Percentiles rank a stretch among this genome's conserved stretches.
Evolutionary conservation across 75 land plant genomes (phyloP).

Genomic region (Picea glauca): DNA sequence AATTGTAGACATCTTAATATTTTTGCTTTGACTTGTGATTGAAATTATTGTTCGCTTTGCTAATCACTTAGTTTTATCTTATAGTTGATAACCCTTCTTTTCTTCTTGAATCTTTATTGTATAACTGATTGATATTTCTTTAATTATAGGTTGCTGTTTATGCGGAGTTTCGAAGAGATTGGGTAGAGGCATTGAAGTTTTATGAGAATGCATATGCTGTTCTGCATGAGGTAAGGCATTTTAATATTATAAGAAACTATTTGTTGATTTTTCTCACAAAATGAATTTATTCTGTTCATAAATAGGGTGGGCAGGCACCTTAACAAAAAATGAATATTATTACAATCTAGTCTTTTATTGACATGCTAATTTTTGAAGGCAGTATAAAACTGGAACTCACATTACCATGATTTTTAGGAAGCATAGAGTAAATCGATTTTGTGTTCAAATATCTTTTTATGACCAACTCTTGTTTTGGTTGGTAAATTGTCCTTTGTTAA

Average conservation of each 20-base stretch:
- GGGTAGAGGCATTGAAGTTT: conserved; percentile 87
- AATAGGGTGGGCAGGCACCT: neutral
- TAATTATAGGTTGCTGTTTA: conserved; percentile 79
- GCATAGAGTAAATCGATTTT: neutral
- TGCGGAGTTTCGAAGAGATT: conserved; percentile 98
- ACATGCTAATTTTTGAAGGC: neutral
- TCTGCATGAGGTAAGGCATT: conserved; percentile 47
- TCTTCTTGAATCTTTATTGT: neutral
- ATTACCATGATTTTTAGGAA: neutral
- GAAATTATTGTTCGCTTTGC: neutral
- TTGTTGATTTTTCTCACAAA: too few relatives aligned
- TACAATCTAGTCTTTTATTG: neutral
- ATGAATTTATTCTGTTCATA: neutral
- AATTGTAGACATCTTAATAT: neutral
- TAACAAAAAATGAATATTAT: neutral
- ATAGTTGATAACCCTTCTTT: too few relatives aligned
- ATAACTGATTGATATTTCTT: conserved; percentile 7
- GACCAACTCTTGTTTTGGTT: neutral
- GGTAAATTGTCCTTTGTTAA: too few relatives aligned
- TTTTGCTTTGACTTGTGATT: neutral
- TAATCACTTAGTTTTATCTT: too few relatives aligned
- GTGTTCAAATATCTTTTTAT: neutral
- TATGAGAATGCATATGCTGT: conserved; percentile 85
- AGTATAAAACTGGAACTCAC: neutral
- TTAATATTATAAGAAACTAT: neutral